Evolutionary conservation across 306 rosid species (phyloP).

Genomic region (Glycyrrhiza uralensis): DNA sequence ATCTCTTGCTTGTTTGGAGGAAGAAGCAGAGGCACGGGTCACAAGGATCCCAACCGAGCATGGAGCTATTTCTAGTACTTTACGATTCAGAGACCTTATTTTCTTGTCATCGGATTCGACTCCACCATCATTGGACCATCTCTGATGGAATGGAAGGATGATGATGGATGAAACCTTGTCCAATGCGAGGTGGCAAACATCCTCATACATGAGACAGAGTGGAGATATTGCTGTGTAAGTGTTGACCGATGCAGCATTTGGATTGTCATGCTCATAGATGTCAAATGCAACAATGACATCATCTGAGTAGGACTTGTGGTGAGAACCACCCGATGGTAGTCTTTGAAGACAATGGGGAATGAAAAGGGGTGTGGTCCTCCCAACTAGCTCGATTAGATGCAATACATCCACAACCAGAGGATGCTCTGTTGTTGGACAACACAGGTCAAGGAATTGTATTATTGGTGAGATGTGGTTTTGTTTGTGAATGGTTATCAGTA

Average conservation of each 20-base stretch:
- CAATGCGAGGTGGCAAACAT: constrained; percentile 47
- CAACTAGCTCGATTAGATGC: constrained; percentile 53
- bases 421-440: constrained; percentile 33
- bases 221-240: constrained; percentile 57
- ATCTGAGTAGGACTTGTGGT: constrained; percentile 42
- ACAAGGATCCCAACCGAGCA: constrained; percentile 57
- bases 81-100: constrained; percentile 32
- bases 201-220: constrained; percentile 42
- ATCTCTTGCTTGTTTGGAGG: too few species aligned
- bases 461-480: constrained; percentile 29
- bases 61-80: constrained; percentile 45
- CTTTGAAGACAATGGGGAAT: constrained; percentile 40
- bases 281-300: constrained; percentile 41
- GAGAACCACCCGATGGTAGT: neutral
- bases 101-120: constrained; percentile 37
- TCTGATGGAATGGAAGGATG: constrained; percentile 52
- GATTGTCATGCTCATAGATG: constrained; percentile 27
- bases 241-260: neutral
- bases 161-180: constrained; percentile 44
- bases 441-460: constrained; percentile 34
- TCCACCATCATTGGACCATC: constrained; percentile 41
- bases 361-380: constrained; percentile 44
- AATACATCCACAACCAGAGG: constrained; percentile 40
- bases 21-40: too few species aligned
- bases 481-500: constrained; percentile 41